Evolutionary conservation across 352 stramenopile genomes (phyloP), one percentile per base, ranked within the genome.

Genomic region (Globisporangium heterothallicum): DNA sequence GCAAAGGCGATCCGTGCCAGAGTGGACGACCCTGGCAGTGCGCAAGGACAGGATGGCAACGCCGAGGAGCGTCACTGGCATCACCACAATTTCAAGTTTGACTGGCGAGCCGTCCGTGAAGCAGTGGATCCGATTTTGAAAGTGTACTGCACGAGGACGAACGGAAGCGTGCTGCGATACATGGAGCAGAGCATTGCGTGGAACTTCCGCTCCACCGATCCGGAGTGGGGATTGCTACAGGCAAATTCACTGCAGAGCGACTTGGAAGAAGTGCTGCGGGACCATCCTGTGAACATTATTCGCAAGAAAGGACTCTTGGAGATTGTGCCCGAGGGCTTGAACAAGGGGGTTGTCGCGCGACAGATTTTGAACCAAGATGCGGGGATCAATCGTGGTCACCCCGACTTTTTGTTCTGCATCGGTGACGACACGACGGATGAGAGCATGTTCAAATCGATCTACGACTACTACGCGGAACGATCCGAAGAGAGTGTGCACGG

Each of bases 371-470:
- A 85, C 6, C 84, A 97, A 60, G 83, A 94, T 49, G 78, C 73
- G 5, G 57, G 68, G 27, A 82, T 86, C 32, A 76, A 87, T 53
- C 66, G 74, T n/a, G 68, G 74, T 7, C 84, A 92, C 27, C 86
- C 96, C 8, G 95, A 98, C 68, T 98, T 98, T 72, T 59, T 98
- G 22, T 86, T 98, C 18, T 98, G 93, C 53, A 96, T 98, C 57
- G 96, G 96, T 41, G 96, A 99, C 68, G 95, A 98, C 63, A 96
- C 94, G 43, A 96, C 91, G 6, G 96, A 99, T 62, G 96, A 99
- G 69, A 97, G 95, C 60, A 99, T 99, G 96, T 99, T 99, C 72
- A 90, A 89, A 55, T 66, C 78, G 43, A 88, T 96, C 61, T 95
- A 96, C 68, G 84, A 94, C 56, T 95, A 93, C 71, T 94, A 95